These are phyloP conservation scores for Kwoniella shivajii DNA, from an alignment of 1,284 basidiomycete genomes.

Conservation along the genomic window DNA sequence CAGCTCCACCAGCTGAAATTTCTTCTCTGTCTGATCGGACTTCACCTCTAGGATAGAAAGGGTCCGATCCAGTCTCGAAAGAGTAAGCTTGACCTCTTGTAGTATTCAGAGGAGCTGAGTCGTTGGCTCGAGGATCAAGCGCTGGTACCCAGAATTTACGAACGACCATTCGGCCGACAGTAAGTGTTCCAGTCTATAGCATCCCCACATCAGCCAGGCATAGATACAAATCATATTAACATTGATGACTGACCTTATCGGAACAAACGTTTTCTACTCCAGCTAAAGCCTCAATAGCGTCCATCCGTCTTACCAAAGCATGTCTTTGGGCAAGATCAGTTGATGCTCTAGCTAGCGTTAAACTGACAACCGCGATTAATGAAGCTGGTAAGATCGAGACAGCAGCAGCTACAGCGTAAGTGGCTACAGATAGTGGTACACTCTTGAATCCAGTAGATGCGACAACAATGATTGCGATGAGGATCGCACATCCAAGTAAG, in stretches of 20 bases:
- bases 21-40: slow-evolving; percentile 30
- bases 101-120: slow-evolving; percentile 35
- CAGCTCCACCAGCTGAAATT: slow-evolving; percentile 21
- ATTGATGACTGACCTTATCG: slow-evolving; percentile 55
- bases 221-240: neutral
- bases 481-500: slow-evolving; percentile 61
- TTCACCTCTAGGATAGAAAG: slow-evolving; percentile 55
- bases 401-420: slow-evolving; percentile 59
- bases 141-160: slow-evolving; percentile 63
- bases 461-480: slow-evolving; percentile 65
- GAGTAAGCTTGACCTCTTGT: slow-evolving; percentile 50
- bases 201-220: too few species aligned
- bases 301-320: slow-evolving; percentile 58
- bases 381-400: slow-evolving; percentile 61
- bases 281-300: slow-evolving; percentile 63
- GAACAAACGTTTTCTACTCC: slow-evolving; percentile 66
- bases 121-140: slow-evolving; percentile 29
- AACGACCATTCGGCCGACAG: slow-evolving; percentile 61
- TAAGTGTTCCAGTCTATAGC: slow-evolving; percentile 63
- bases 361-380: slow-evolving; percentile 55
- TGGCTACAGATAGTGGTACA: slow-evolving; percentile 53
- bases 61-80: slow-evolving; percentile 53
- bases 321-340: slow-evolving; percentile 56
- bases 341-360: slow-evolving; percentile 54
- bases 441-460: slow-evolving; percentile 60